phyloP scores from a whole-genome alignment of 805 yeast genomes.

The Candida xiaguanensis region DNA sequence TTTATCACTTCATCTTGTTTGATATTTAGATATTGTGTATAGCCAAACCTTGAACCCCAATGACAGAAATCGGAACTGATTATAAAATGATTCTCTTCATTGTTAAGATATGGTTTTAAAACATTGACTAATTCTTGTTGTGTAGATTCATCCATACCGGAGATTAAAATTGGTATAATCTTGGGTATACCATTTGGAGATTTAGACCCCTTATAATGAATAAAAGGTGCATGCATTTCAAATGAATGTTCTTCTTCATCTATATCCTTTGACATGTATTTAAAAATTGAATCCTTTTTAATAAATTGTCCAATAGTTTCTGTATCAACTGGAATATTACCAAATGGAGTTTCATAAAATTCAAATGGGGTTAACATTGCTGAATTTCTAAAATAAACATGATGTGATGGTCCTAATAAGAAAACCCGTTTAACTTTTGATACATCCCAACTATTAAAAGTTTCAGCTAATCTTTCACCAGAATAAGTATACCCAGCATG shows the following conservation, averaged over 20 bases:
- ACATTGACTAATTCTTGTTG: slow-evolving; percentile 44
- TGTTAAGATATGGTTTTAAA: slow-evolving; percentile 51
- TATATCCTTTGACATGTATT: slow-evolving; percentile 50
- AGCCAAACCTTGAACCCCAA: slow-evolving; percentile 61
- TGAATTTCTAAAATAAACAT: slow-evolving; percentile 66
- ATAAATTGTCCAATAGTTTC: slow-evolving; percentile 37
- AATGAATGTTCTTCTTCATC: slow-evolving; percentile 90
- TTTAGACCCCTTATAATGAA: slow-evolving; percentile 46
- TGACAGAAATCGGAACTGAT: slow-evolving; percentile 93
- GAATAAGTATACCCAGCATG: slow-evolving; percentile 93
- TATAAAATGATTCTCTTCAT: slow-evolving; percentile 62
- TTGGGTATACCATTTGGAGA: slow-evolving; percentile 30
- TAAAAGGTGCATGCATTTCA: slow-evolving; percentile 89
- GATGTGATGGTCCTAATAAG: slow-evolving; percentile 91
- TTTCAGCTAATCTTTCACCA: slow-evolving; percentile 71
- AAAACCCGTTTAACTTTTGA: slow-evolving; percentile 59
- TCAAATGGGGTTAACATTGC: slow-evolving; percentile 52
- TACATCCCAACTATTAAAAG: slow-evolving; percentile 70
- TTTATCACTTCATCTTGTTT: slow-evolving; percentile 13
- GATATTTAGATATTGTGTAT: slow-evolving; percentile 30
- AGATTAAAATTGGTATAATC: slow-evolving; percentile 78
- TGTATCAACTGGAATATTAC: slow-evolving; percentile 64
- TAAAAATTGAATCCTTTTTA: slow-evolving; percentile 27
- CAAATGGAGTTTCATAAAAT: slow-evolving; percentile 77
- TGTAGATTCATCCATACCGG: slow-evolving; percentile 49